Conservation (phyloP, 352 stramenopile species). For the Phytophthora sansomeana region DNA sequence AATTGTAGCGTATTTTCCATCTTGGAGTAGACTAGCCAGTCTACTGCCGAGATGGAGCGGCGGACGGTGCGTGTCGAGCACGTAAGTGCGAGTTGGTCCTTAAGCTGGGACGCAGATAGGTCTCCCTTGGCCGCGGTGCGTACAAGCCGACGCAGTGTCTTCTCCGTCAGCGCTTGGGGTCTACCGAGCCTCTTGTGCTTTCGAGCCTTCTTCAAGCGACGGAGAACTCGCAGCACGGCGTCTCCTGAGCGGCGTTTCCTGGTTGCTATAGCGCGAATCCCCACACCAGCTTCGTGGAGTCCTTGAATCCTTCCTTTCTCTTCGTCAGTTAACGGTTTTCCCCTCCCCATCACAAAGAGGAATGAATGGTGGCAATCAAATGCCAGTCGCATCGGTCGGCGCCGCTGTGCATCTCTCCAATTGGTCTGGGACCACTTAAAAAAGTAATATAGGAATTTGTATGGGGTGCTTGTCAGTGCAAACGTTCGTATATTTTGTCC, state of each 20-base stretch:
- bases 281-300: background rate
- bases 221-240: background rate
- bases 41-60: background rate
- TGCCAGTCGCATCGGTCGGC: no score
- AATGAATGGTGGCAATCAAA: no score
- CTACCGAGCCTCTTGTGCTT: background rate
- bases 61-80: background rate
- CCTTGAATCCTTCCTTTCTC: background rate
- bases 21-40: constrained; percentile 13
- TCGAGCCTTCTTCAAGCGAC: background rate
- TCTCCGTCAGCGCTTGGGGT: background rate
- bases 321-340: background rate
- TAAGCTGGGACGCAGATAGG: background rate
- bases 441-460: no score
- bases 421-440: no score
- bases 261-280: background rate
- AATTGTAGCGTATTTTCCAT: constrained; percentile 12
- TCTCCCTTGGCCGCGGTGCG: background rate
- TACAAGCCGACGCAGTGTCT: background rate
- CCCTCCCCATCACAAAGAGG: background rate
- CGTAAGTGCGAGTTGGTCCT: background rate
- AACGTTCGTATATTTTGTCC: no score
- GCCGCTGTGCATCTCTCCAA: no score
- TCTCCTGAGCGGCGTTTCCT: background rate
- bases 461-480: no score